A percentile compares a stretch with the other conserved stretches of the same genome.
Conservation (phyloP, 208 protist species). For the Naegleria fowleri region DNA sequence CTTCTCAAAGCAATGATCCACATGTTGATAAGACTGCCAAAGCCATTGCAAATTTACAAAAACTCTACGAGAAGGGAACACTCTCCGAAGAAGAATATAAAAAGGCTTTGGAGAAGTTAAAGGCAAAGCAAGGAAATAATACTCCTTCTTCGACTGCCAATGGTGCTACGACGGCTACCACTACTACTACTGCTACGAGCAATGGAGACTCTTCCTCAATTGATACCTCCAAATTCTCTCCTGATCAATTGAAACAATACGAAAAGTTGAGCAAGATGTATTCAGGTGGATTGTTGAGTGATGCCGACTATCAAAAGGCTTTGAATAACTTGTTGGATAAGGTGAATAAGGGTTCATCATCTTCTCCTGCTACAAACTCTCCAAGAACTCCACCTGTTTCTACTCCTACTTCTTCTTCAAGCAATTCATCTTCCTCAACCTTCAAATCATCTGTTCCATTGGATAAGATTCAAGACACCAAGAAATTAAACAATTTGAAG, state of each 20-base stretch:
- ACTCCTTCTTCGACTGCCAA: neutral
- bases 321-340: neutral
- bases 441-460: neutral
- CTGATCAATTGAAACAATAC: neutral
- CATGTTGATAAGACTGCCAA: neutral
- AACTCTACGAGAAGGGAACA: neutral
- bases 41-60: neutral
- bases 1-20: neutral
- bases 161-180: neutral
- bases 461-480: neutral
- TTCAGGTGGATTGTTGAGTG: neutral
- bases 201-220: neutral
- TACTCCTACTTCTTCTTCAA: neutral
- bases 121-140: neutral
- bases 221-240: neutral
- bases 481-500: neutral
- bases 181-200: neutral
- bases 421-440: no score
- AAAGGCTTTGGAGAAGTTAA: neutral
- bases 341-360: neutral
- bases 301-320: neutral
- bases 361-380: neutral
- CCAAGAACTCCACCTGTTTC: neutral
- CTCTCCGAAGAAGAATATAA: neutral
- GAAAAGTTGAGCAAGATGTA: neutral